These are phyloP conservation scores for Xylaria sp. DNA, from an alignment of 2,329 filamentous ascomycete species.

Conservation along the genomic window DNA sequence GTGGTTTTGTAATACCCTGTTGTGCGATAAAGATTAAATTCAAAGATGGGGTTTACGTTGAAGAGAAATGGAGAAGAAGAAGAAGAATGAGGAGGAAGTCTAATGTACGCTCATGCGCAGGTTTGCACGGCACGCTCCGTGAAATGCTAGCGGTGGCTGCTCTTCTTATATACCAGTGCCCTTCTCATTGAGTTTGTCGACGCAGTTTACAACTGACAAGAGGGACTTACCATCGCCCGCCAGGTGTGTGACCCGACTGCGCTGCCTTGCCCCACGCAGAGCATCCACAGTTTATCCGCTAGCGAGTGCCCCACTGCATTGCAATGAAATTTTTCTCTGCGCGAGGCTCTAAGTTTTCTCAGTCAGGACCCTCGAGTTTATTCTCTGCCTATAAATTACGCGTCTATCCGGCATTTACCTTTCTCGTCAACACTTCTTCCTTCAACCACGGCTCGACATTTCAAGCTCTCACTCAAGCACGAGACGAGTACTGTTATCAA, in stretches of 20 bases:
- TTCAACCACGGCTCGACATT: background rate
- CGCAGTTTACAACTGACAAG: background rate
- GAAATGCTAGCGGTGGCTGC: background rate
- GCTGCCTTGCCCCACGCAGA: background rate
- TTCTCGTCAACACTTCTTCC: background rate
- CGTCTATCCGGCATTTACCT: background rate
- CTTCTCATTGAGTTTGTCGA: background rate
- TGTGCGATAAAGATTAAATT: background rate
- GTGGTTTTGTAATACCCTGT: background rate
- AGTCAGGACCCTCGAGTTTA: background rate
- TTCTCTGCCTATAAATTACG: background rate
- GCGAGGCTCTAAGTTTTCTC: constrained; percentile 1
- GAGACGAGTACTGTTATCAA: background rate
- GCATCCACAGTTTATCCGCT: constrained; percentile 27
- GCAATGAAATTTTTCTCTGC: constrained; percentile 34
- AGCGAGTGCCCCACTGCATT: constrained; percentile 1
- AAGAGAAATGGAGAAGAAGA: background rate
- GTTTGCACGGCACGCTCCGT: background rate
- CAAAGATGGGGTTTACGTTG: background rate
- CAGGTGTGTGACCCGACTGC: background rate
- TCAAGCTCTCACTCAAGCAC: background rate
- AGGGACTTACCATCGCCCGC: background rate
- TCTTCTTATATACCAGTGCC: no score
- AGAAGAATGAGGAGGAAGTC: background rate
- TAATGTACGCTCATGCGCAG: background rate